These are phyloP conservation scores for Fraxinus dipetala DNA, from an alignment of 305 asterid species.

Conservation along the genomic window DNA sequence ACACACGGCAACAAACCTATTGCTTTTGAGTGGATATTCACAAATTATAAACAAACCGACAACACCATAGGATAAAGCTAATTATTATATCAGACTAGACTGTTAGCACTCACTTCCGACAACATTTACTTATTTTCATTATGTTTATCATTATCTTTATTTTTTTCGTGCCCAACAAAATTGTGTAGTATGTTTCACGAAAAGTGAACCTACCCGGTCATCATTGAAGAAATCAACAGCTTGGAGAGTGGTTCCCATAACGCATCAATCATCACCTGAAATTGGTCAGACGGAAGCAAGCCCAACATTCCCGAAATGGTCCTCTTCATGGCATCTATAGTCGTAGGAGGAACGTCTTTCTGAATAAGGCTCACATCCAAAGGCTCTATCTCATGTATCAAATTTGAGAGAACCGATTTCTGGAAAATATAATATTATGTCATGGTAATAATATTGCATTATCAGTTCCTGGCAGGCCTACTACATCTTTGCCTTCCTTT, in stretches of 20 bases:
- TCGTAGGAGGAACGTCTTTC: constrained; percentile 76
- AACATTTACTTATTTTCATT: neutral
- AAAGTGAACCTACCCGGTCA: constrained; percentile 67
- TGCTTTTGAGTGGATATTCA: neutral
- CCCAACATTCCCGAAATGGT: constrained; percentile 93
- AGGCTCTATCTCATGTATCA: constrained; percentile 85
- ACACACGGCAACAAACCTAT: neutral
- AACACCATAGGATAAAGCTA: neutral
- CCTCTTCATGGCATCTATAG: constrained; percentile 93
- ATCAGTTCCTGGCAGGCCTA: neutral
- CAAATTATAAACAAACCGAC: neutral
- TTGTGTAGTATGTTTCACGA: neutral
- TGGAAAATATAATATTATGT: constrained; percentile 29
- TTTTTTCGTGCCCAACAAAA: neutral
- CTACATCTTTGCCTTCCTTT: neutral
- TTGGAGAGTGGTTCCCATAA: constrained; percentile 87
- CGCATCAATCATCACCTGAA: constrained; percentile 81
- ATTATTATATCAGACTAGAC: neutral
- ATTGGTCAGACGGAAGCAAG: constrained; percentile 82
- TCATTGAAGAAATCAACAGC: constrained; percentile 81
- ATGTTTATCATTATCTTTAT: neutral
- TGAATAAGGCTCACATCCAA: constrained; percentile 82
- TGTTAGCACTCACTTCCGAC: neutral
- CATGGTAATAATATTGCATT: neutral
- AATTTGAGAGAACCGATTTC: constrained; percentile 56